These are phyloP conservation scores for Phytophthora cajani DNA, from an alignment of 352 stramenopile genomes.

Conservation along the genomic window DNA sequence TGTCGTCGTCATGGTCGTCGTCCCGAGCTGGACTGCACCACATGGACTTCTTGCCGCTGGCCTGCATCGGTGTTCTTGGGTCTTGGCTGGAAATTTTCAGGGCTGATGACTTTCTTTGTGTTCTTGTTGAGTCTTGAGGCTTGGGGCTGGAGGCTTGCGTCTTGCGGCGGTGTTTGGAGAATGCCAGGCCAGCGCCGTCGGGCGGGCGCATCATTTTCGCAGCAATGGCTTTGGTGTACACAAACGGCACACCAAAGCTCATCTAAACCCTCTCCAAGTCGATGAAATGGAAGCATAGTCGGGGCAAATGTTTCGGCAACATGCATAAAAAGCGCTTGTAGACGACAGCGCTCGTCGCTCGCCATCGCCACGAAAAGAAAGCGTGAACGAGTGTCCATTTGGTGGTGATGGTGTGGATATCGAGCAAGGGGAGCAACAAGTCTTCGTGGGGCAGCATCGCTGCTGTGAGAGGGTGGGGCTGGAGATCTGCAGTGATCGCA, in stretches of 20 bases:
- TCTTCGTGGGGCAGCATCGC: not conserved
- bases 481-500: not conserved
- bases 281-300: constrained; percentile 14
- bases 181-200: constrained; percentile 20
- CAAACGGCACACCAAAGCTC: constrained; percentile 37
- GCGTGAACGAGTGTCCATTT: not conserved
- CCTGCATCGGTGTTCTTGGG: constrained; percentile 15
- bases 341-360: constrained; percentile 6
- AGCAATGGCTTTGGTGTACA: constrained; percentile 33
- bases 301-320: not conserved
- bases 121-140: constrained; percentile 19
- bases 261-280: constrained; percentile 21
- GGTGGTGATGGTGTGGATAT: not conserved
- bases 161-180: constrained; percentile 37
- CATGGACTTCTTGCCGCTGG: constrained; percentile 27
- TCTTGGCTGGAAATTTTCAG: constrained; percentile 2
- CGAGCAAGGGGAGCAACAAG: not conserved
- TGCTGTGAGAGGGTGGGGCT: not conserved
- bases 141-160: constrained; percentile 20
- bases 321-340: constrained; percentile 8
- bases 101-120: constrained; percentile 15
- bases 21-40: constrained; percentile 30
- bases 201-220: constrained; percentile 12
- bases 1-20: not conserved
- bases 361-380: not conserved